Conservation (phyloP, 2,329 filamentous ascomycete genomes). For the Aspergillus candidus region DNA sequence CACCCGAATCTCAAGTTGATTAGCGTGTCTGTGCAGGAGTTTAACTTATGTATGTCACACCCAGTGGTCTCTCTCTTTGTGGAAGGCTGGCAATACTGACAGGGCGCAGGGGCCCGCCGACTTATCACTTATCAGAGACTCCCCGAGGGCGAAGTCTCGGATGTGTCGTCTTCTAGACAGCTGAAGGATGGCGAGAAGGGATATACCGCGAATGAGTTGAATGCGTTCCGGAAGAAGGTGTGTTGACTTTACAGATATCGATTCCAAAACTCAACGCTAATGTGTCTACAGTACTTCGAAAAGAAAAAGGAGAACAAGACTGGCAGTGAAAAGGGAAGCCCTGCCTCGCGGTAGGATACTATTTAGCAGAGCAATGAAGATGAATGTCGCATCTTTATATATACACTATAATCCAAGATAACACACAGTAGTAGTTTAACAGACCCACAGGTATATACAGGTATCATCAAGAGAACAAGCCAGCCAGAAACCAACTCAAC, state of each 20-base stretch:
- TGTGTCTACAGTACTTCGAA: slow-evolving; percentile 11
- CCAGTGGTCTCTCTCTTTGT: too few species aligned
- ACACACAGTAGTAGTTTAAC: too few species aligned
- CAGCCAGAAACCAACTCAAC: background rate
- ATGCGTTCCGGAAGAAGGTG: slow-evolving; percentile 57
- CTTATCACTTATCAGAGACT: slow-evolving; percentile 79
- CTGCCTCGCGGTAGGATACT: background rate
- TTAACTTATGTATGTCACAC: slow-evolving; percentile 67
- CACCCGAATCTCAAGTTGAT: slow-evolving; percentile 71
- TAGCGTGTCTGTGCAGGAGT: slow-evolving; percentile 73
- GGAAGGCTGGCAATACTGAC: too few species aligned
- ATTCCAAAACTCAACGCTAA: background rate
- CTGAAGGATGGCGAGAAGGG: slow-evolving; percentile 32
- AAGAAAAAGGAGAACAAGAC: slow-evolving; percentile 3
- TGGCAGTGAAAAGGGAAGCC: slow-evolving; percentile 3
- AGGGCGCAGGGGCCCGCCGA: slow-evolving; percentile 66
- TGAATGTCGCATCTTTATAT: too few species aligned
- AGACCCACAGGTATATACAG: too few species aligned
- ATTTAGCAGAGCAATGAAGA: too few species aligned
- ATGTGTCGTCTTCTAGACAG: slow-evolving; percentile 27
- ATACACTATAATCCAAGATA: background rate
- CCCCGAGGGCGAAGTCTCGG: slow-evolving; percentile 47
- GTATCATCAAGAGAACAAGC: background rate
- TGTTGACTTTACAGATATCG: background rate
- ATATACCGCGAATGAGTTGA: slow-evolving; percentile 59